Conservation (phyloP, 176 grass and related monocot genomes). For the Avena eriantha region DNA sequence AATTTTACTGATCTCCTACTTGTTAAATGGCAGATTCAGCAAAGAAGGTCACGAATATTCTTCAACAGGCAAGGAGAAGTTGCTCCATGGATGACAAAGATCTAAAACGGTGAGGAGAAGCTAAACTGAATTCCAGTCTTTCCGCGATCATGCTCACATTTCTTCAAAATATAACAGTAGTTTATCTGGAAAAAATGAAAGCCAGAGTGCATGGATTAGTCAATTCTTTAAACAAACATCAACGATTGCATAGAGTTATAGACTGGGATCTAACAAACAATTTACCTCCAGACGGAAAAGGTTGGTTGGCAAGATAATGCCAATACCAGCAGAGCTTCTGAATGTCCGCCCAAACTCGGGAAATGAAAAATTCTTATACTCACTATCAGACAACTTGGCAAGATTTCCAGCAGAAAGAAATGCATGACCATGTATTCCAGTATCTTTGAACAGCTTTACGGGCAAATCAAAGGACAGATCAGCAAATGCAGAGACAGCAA, state of each 20-base stretch:
- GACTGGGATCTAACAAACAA: constrained; percentile 20
- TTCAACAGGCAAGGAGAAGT: not conserved
- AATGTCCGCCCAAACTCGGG: constrained; percentile 52
- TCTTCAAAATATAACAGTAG: constrained; percentile 77
- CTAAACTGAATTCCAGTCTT: constrained; percentile 85
- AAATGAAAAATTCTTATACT: constrained; percentile 62
- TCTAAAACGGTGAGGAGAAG: constrained; percentile 65
- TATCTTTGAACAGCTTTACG: constrained; percentile 57
- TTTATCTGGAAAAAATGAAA: constrained; percentile 61
- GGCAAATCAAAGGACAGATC: constrained; percentile 90
- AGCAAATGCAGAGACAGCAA: constrained; percentile 69
- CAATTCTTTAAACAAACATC: not conserved
- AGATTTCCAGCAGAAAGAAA: constrained; percentile 75
- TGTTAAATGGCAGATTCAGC: constrained; percentile 23
- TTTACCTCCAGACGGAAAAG: constrained; percentile 67
- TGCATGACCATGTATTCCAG: constrained; percentile 77
- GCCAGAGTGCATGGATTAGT: constrained; percentile 3
- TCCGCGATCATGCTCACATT: constrained; percentile 66
- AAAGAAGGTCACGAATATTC: not conserved
- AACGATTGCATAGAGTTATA: not conserved
- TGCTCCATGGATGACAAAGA: not conserved
- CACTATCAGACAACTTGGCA: constrained; percentile 54
- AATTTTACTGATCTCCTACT: not conserved
- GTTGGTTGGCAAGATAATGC: constrained; percentile 69
- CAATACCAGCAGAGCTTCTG: constrained; percentile 75